Evolutionary conservation across 495 filamentous ascomycete genomes (phyloP).

Genomic region (Podospora pseudocomata): DNA sequence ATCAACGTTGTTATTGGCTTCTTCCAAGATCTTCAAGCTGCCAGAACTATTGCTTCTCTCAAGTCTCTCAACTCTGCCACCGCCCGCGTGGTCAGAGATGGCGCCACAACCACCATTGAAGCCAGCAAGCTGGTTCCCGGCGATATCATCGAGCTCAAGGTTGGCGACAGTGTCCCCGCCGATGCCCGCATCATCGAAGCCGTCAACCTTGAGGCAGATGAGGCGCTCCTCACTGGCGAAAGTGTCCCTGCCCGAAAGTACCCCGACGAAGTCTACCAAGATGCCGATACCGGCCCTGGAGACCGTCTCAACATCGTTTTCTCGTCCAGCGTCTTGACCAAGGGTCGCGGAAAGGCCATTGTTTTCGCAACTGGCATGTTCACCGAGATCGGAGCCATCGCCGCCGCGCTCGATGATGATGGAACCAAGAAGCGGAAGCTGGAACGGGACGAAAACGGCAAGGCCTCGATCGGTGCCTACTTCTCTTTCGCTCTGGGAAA

Average conservation of each 20-base stretch:
- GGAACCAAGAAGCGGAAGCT: slow-evolving; percentile 11
- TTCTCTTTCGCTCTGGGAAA: background rate
- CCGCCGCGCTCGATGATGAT: slow-evolving; percentile 7
- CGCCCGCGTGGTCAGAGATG: slow-evolving; percentile 7
- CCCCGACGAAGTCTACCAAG: slow-evolving; percentile 30
- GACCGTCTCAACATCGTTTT: slow-evolving; percentile 57
- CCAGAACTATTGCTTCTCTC: slow-evolving; percentile 11
- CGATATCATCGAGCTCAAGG: slow-evolving; percentile 63
- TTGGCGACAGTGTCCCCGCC: slow-evolving; percentile 67
- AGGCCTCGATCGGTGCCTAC: slow-evolving; percentile 1
- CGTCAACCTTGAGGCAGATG: slow-evolving; percentile 61
- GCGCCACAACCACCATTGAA: background rate
- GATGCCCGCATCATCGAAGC: slow-evolving; percentile 58
- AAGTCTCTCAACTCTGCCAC: slow-evolving; percentile 9
- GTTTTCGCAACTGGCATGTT: slow-evolving; percentile 14
- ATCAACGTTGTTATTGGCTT: slow-evolving; percentile 17
- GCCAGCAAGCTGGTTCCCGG: slow-evolving; percentile 49
- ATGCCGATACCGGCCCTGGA: slow-evolving; percentile 38
- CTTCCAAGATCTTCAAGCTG: slow-evolving; percentile 14
- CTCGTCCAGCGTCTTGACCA: slow-evolving; percentile 53
- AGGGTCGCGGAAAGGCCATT: slow-evolving; percentile 42
- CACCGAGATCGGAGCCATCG: slow-evolving; percentile 15
- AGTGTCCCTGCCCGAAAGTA: slow-evolving; percentile 51
- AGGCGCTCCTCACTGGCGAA: slow-evolving; percentile 54
- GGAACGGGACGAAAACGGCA: slow-evolving; percentile 9